A percentile compares a stretch with the other conserved stretches of the same genome.
Evolutionary conservation across 1,139 yeast species (phyloP).

Genomic region (Candida mesenterica): DNA sequence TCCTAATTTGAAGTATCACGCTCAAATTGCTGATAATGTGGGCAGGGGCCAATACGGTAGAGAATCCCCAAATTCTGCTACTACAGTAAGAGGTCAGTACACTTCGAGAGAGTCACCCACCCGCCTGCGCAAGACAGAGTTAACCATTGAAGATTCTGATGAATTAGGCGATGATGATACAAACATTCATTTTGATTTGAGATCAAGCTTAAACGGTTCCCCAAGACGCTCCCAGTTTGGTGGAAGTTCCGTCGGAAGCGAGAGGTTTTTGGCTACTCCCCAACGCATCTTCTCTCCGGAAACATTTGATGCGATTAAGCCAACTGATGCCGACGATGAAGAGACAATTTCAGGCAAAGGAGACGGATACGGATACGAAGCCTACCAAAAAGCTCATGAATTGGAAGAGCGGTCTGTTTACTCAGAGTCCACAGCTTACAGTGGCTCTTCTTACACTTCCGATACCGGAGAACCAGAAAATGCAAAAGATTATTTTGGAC

Average conservation of each 20-base stretch:
- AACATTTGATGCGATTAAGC: constrained; percentile 60
- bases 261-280: constrained; percentile 58
- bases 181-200: constrained; percentile 14
- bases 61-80: constrained; percentile 52
- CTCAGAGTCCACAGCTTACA: constrained; percentile 41
- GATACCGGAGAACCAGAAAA: constrained; percentile 13
- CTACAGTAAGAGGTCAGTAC: constrained; percentile 53
- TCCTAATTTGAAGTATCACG: constrained; percentile 24
- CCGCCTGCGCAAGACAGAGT: constrained; percentile 49
- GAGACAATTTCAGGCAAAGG: constrained; percentile 29
- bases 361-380: constrained; percentile 33
- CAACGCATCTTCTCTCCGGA: constrained; percentile 64
- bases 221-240: constrained; percentile 33
- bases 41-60: constrained; percentile 57
- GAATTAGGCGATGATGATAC: constrained; percentile 27
- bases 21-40: constrained; percentile 21
- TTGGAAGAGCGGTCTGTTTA: constrained; percentile 33
- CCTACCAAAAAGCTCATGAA: constrained; percentile 39
- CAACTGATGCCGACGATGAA: constrained; percentile 14
- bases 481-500: constrained; percentile 42
- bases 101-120: constrained; percentile 68
- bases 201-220: constrained; percentile 23
- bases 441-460: constrained; percentile 30
- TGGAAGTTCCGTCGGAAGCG: constrained; percentile 39
- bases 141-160: constrained; percentile 46